These are phyloP conservation scores for Nothophaeocryptopus gaeumannii DNA, from an alignment of 2,329 filamentous ascomycete species.

Conservation along the genomic window DNA sequence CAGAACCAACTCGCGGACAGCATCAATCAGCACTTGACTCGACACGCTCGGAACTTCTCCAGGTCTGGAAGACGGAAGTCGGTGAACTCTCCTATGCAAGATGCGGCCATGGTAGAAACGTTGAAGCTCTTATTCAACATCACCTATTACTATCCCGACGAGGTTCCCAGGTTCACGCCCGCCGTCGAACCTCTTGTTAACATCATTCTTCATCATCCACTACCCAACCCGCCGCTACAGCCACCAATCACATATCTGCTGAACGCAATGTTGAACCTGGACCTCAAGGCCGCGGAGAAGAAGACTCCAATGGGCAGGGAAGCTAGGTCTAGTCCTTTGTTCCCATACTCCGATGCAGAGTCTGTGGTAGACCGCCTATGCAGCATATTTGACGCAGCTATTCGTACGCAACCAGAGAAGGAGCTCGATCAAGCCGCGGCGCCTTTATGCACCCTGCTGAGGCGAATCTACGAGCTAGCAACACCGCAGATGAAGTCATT, in stretches of 20 bases:
- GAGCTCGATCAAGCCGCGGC: conserved; percentile 71
- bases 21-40: conserved; percentile 64
- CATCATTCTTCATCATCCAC: conserved; percentile 62
- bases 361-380: conserved; percentile 64
- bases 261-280: conserved; percentile 77
- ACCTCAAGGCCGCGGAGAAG: conserved; percentile 50
- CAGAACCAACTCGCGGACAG: conserved; percentile 65
- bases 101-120: conserved; percentile 78
- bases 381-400: conserved; percentile 65
- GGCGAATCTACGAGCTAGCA: conserved; percentile 69
- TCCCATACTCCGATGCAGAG: conserved; percentile 61
- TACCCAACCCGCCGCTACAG: conserved; percentile 66
- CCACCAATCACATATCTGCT: conserved; percentile 68
- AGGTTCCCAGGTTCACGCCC: conserved; percentile 60
- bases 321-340: conserved; percentile 53
- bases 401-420: conserved; percentile 60
- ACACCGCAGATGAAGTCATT: conserved; percentile 59
- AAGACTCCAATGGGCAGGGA: conserved; percentile 22
- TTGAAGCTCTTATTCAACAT: conserved; percentile 89
- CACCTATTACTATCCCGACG: conserved; percentile 67
- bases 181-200: conserved; percentile 68
- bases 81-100: conserved; percentile 57
- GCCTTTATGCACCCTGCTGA: conserved; percentile 60
- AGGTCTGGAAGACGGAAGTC: conserved; percentile 38
- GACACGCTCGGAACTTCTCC: conserved; percentile 55